These are phyloP conservation scores for Calvatia gigantea DNA, from an alignment of 768 basidiomycete species.

Conservation along the genomic window DNA sequence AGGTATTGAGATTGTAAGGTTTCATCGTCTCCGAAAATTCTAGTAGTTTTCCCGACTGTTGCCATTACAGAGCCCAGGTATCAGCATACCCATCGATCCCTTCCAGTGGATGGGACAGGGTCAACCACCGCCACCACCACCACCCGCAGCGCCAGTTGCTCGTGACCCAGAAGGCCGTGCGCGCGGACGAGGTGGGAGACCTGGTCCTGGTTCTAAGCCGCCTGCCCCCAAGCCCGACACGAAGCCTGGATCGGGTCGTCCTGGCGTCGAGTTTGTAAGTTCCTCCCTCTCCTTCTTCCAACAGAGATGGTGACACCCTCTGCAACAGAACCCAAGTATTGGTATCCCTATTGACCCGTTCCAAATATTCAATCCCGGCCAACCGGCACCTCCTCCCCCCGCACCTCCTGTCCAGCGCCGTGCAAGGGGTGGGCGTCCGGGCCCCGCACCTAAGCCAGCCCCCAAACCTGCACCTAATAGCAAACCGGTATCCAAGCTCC, in stretches of 20 bases:
- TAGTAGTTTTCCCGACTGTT: not conserved
- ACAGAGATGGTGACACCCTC: not conserved
- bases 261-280: not conserved
- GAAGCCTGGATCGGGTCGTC: not conserved
- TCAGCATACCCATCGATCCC: not conserved
- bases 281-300: not conserved
- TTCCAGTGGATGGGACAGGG: not conserved
- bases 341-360: not conserved
- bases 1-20: not conserved
- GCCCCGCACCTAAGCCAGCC: no score
- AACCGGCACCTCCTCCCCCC: no score
- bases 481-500: no score
- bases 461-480: no score
- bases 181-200: not conserved
- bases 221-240: not conserved
- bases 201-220: not conserved
- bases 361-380: not conserved
- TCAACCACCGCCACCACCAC: not conserved
- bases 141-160: not conserved
- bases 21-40: not conserved
- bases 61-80: not conserved
- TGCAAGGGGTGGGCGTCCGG: not conserved
- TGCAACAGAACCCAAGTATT: not conserved
- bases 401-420: not conserved
- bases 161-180: not conserved